Base-by-base conservation (phyloP, 371 early-diverging fungal genomes). In the Mucor plumbeus region DNA sequence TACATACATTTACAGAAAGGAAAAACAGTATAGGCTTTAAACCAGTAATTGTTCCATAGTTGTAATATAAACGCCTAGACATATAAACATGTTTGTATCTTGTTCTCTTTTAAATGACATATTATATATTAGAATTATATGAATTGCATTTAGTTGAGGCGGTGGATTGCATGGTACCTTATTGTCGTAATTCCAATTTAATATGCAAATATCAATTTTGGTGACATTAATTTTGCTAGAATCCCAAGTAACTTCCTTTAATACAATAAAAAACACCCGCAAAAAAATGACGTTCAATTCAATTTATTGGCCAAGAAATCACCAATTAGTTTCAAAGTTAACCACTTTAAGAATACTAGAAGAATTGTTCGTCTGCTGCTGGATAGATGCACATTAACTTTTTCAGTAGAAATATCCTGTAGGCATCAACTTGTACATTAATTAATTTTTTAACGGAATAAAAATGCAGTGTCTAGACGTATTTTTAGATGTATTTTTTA, bases 21-120 rank as follows among this genome's bases (percentile, higher is more conserved):
- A 19, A 19, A 47, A 47, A 19, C 47, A 47, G 10, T 4, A 47
- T 19, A 47, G 47, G 53, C 53, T 53, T 21, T 53, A 53, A 53
- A 53, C 53, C 31, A 21, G 31, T 11, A 56, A 56, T 56, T 33
- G 8, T 36, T 36, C 36, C 36, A 56, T 56, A 36, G 8, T 15
- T 56, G 35, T 56, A 19, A 33, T 17, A 34, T 35, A 56, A 54
- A 54, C 33, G 26, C 54, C 14, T 17, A n/a, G 36, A 36, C 19
- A 56, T 15, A 14, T 56, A 36, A 56, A 8, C 56, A n/a, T 56
- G 35, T 56, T 56, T 56, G 56, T 56, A 35, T 56, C 56, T 17
- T 56, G 56, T 56, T 56, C 56, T 35, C 7, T 15, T 56, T 17
- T 36, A 34, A 35, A 56, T 56, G 36, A 35, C 56, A 33, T 14